Conservation (phyloP, 2,329 filamentous ascomycete genomes). For the Fonsecaea monophora region DNA sequence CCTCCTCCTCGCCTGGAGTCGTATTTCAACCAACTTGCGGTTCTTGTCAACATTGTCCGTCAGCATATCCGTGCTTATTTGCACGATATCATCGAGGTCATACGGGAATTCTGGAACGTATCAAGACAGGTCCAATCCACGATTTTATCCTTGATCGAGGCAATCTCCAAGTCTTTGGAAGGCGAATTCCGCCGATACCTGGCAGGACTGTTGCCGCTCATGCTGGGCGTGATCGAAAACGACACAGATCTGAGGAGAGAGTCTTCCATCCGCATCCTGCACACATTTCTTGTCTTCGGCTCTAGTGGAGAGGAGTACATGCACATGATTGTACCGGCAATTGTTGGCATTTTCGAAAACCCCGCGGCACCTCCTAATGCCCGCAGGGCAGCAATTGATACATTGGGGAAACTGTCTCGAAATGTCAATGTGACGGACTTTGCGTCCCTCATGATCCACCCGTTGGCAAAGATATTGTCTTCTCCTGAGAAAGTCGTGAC, state of each 20-base stretch:
- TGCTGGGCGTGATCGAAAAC: slow-evolving; percentile 92
- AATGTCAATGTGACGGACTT: slow-evolving; percentile 98
- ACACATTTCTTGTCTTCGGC: slow-evolving; percentile 95
- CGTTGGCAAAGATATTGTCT: slow-evolving; percentile 73
- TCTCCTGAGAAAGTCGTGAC: slow-evolving; percentile 62
- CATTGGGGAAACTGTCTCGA: slow-evolving; percentile 88
- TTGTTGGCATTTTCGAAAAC: slow-evolving; percentile 93
- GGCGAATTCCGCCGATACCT: slow-evolving; percentile 98
- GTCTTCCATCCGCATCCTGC: slow-evolving; percentile 87
- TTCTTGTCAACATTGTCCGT: slow-evolving; percentile 90
- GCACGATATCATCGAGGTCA: slow-evolving; percentile 81
- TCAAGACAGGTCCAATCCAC: slow-evolving; percentile 84
- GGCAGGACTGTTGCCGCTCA: slow-evolving; percentile 83
- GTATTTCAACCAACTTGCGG: slow-evolving; percentile 95
- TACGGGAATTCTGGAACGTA: slow-evolving; percentile 88
- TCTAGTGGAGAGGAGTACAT: slow-evolving; percentile 97
- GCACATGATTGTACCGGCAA: slow-evolving; percentile 96
- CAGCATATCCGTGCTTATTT: slow-evolving; percentile 95
- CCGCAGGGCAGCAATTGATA: slow-evolving; percentile 89
- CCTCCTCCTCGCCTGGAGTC: slow-evolving; percentile 81
- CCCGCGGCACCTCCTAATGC: slow-evolving; percentile 79
- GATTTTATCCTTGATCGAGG: slow-evolving; percentile 89
- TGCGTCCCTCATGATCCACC: slow-evolving; percentile 94
- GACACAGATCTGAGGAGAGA: slow-evolving; percentile 77
- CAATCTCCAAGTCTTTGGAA: slow-evolving; percentile 89